These are phyloP conservation scores for Phytophthora podocarpi DNA, from an alignment of 352 stramenopile genomes.

Conservation along the genomic window DNA sequence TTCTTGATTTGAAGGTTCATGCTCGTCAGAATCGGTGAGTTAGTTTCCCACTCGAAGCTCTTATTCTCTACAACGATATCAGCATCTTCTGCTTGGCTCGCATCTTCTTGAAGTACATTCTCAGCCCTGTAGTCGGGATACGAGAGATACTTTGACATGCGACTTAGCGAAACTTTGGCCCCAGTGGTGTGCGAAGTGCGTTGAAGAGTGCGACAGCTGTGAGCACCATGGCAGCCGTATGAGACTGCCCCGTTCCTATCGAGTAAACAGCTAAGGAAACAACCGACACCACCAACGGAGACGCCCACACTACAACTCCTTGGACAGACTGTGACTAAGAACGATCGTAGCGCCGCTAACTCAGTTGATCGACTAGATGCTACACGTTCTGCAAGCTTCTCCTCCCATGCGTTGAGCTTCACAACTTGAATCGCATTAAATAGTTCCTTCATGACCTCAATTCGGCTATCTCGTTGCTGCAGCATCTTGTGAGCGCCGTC, in stretches of 20 bases:
- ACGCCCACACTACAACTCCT: too few species aligned
- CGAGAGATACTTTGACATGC: constrained; percentile 44
- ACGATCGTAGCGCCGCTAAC: constrained; percentile 68
- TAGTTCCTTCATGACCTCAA: constrained; percentile 90
- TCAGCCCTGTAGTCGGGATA: constrained; percentile 27
- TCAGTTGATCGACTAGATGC: constrained; percentile 70
- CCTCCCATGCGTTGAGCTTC: constrained; percentile 95
- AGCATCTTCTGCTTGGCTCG: constrained; percentile 7
- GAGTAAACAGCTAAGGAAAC: too few species aligned
- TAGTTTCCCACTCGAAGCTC: constrained; percentile 41
- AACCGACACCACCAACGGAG: too few species aligned
- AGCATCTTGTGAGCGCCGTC: too few species aligned
- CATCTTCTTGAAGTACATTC: constrained; percentile 26
- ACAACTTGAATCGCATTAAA: constrained; percentile 95
- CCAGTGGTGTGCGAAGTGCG: constrained; percentile 60
- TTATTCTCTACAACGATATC: constrained; percentile 35
- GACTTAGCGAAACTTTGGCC: constrained; percentile 37
- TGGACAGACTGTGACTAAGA: constrained; percentile 51
- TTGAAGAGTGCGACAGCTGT: constrained; percentile 43
- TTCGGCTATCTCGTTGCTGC: too few species aligned
- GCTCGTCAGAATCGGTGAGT: constrained; percentile 32
- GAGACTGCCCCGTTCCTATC: constrained; percentile 53
- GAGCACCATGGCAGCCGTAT: constrained; percentile 52
- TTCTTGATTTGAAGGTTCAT: constrained; percentile 46
- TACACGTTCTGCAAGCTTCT: constrained; percentile 83